phyloP scores from a whole-genome alignment of 2,329 filamentous ascomycete genomes.

The Fusarium pseudograminearum region DNA sequence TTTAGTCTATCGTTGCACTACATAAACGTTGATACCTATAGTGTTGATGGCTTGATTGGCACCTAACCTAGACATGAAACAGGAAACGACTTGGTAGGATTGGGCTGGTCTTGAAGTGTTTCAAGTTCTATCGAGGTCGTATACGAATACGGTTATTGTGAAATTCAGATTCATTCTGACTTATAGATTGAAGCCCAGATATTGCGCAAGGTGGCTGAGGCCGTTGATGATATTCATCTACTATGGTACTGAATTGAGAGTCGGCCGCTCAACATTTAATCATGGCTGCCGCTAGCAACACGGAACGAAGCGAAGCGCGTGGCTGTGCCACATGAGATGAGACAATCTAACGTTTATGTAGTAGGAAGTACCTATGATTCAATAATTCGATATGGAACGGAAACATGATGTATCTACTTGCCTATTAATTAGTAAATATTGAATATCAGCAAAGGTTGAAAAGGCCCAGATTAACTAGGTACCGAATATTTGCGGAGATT shows the following conservation, averaged over 20 bases:
- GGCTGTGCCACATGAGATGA: conserved; percentile 23
- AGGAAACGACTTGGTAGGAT: not conserved
- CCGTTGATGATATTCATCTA: not conserved
- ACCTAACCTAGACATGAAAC: not conserved
- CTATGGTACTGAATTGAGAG: conserved; percentile 6
- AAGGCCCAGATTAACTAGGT: not conserved
- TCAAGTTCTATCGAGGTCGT: not conserved
- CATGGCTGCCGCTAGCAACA: conserved; percentile 15
- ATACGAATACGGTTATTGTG: not conserved
- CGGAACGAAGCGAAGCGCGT: conserved; percentile 29
- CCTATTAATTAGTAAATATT: not conserved
- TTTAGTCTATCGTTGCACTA: not conserved
- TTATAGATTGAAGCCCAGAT: not conserved
- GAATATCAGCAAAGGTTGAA: not conserved
- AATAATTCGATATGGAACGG: not conserved
- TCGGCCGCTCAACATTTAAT: conserved; percentile 15
- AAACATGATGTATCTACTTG: not conserved
- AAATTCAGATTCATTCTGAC: not conserved
- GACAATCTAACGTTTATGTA: not conserved
- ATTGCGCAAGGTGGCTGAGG: not conserved
- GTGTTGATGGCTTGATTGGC: not conserved
- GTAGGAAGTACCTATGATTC: not conserved
- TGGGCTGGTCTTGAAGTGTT: not conserved
- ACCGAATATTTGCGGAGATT: conserved; percentile 5
- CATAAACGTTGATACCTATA: not conserved